Percentiles rank a stretch among this genome's conserved stretches.
These are phyloP conservation scores for Penicillium sp. DNA, from an alignment of 2,329 filamentous ascomycete species.

Conservation along the genomic window DNA sequence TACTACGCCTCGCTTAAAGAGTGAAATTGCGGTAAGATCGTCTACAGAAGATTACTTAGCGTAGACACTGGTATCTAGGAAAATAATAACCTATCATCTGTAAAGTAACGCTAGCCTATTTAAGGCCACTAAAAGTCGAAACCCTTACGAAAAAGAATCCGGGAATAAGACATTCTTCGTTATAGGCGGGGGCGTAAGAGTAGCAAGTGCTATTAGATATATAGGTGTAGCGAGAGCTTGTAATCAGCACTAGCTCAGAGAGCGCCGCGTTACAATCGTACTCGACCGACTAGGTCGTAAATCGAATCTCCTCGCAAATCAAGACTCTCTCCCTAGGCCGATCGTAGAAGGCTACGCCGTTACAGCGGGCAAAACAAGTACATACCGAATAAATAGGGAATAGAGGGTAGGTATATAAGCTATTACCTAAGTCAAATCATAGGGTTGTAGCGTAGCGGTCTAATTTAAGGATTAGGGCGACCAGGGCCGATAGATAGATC, in stretches of 20 bases:
- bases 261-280: not conserved
- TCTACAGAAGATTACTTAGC: slow-evolving; percentile 1
- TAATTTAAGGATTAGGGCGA: not conserved
- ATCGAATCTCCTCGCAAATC: not conserved
- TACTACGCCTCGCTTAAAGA: not conserved
- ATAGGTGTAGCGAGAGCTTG: not conserved
- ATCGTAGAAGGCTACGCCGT: not conserved
- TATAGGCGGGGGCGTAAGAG: slow-evolving; percentile 1
- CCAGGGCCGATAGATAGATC: not conserved
- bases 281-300: not conserved
- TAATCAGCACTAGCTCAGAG: slow-evolving; percentile 1
- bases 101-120: not conserved
- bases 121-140: not conserved
- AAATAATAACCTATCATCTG: not conserved
- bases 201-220: not conserved
- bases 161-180: slow-evolving; percentile 4
- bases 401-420: not conserved
- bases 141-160: not conserved
- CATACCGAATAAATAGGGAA: not conserved
- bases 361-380: not conserved
- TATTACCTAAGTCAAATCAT: not conserved
- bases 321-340: not conserved
- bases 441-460: not conserved
- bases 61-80: not conserved
- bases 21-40: not conserved